Evolutionary conservation across 2,329 filamentous ascomycete species (phyloP).

Genomic region (Gremmenia infestans): DNA sequence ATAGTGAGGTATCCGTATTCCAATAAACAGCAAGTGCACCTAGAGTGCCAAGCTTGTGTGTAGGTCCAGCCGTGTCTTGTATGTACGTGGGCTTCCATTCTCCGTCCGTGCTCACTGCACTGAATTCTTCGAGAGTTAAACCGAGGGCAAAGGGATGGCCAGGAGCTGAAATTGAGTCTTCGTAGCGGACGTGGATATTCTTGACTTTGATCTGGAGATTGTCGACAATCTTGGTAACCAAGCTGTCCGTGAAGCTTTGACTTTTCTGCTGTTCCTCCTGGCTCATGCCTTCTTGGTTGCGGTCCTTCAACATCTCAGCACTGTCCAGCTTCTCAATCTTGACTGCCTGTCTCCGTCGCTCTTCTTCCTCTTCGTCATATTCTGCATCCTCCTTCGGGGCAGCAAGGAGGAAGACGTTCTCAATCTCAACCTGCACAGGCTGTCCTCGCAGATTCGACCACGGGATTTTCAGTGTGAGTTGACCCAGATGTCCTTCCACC

Average conservation of each 20-base stretch:
- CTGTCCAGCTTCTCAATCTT: slow-evolving; percentile 99
- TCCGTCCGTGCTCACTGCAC: slow-evolving; percentile 90
- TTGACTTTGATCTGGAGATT: slow-evolving; percentile 97
- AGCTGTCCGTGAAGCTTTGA: slow-evolving; percentile 92
- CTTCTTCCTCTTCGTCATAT: slow-evolving; percentile 90
- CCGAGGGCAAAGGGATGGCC: slow-evolving; percentile 94
- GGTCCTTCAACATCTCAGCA: slow-evolving; percentile 88
- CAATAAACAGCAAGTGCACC: slow-evolving; percentile 92
- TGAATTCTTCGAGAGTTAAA: slow-evolving; percentile 90
- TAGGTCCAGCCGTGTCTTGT: slow-evolving; percentile 74
- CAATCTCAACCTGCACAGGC: slow-evolving; percentile 89
- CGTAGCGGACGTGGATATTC: slow-evolving; percentile 97
- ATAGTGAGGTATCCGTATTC: slow-evolving; percentile 86
- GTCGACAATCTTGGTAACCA: slow-evolving; percentile 95
- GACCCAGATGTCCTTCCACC: slow-evolving; percentile 86
- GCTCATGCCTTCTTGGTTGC: slow-evolving; percentile 87
- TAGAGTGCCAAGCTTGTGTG: slow-evolving; percentile 89
- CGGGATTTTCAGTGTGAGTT: slow-evolving; percentile 87
- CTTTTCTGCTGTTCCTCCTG: slow-evolving; percentile 95
- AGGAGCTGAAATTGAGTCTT: slow-evolving; percentile 92
- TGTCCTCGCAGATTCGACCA: slow-evolving; percentile 96
- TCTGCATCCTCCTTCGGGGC: slow-evolving; percentile 93
- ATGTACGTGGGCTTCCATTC: slow-evolving; percentile 97
- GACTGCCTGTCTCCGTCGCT: slow-evolving; percentile 76
- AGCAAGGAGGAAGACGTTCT: slow-evolving; percentile 93